Conservation (phyloP, 2,329 filamentous ascomycete species). For the Trichophyton schoenleinii region DNA sequence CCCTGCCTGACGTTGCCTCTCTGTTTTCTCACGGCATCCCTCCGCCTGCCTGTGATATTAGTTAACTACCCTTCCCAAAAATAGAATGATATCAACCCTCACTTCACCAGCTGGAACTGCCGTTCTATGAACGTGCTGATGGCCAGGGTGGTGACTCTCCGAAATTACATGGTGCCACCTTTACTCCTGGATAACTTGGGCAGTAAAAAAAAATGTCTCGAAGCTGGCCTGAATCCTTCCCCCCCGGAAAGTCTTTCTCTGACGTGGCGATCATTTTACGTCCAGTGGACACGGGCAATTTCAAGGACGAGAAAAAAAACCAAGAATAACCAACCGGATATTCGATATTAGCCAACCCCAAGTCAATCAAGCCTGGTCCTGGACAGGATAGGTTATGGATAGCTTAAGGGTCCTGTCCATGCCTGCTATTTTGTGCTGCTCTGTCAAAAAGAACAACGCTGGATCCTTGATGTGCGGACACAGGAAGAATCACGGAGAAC, state of each 20-base stretch:
- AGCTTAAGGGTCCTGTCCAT: neutral
- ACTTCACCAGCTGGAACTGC: neutral
- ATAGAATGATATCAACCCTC: neutral
- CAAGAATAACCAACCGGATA: neutral
- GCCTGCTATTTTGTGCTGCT: too few species aligned
- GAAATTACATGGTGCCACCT: neutral
- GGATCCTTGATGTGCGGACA: too few species aligned
- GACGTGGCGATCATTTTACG: slow-evolving; percentile 1
- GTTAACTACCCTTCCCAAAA: neutral
- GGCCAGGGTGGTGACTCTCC: neutral
- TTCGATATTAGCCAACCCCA: neutral
- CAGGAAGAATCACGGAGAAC: neutral
- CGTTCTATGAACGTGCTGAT: neutral
- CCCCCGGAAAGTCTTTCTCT: neutral
- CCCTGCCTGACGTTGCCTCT: neutral
- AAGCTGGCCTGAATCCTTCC: neutral
- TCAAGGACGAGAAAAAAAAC: neutral
- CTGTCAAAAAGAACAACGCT: too few species aligned
- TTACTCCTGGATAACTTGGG: neutral
- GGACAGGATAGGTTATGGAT: neutral
- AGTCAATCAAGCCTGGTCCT: neutral
- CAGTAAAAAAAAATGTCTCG: neutral
- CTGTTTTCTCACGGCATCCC: neutral
- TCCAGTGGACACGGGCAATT: neutral
- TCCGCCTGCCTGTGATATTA: neutral